A percentile compares a stretch with the other conserved stretches of the same genome.
Evolutionary conservation across 164 flowering plant genomes (phyloP).

Genomic region (Tetrastigma voinierianum): DNA sequence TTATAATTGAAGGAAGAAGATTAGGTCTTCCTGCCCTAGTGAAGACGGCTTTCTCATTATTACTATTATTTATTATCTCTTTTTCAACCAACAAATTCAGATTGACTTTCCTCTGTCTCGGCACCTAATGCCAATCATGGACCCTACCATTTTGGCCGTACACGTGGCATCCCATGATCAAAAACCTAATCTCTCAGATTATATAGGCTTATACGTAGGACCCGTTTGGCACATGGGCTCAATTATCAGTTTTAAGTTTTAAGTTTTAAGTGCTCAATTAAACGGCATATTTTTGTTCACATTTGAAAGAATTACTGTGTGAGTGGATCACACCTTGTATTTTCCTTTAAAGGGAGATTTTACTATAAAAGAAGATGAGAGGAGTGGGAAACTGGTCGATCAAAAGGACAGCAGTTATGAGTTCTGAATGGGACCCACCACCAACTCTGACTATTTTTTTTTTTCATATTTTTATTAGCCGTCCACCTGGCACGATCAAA

Average conservation of each 20-base stretch:
- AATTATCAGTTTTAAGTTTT: too few species aligned
- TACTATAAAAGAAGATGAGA: background rate
- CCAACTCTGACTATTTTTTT: too few species aligned
- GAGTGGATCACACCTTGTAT: too few species aligned
- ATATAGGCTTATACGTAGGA: background rate
- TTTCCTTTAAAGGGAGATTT: too few species aligned
- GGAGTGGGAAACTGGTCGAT: slow-evolving; percentile 1
- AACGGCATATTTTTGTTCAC: too few species aligned
- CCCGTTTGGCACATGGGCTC: background rate
- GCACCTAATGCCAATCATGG: slow-evolving; percentile 9
- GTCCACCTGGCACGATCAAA: too few species aligned
- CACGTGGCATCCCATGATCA: slow-evolving; percentile 5
- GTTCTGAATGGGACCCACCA: slow-evolving; percentile 3
- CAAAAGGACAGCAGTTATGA: background rate
- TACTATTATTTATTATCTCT: background rate
- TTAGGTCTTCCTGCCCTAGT: slow-evolving; percentile 2
- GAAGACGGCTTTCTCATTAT: slow-evolving; percentile 10
- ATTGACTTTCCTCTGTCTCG: background rate
- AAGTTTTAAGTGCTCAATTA: too few species aligned
- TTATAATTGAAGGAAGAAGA: slow-evolving; percentile 12
- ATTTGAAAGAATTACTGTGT: too few species aligned
- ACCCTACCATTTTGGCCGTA: background rate
- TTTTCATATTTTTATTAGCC: too few species aligned
- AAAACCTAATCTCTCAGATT: too few species aligned
- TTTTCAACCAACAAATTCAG: too few species aligned